Evolutionary conservation across 805 yeast species (phyloP).

Genomic region (Sungouiozyma ichnusensis): DNA sequence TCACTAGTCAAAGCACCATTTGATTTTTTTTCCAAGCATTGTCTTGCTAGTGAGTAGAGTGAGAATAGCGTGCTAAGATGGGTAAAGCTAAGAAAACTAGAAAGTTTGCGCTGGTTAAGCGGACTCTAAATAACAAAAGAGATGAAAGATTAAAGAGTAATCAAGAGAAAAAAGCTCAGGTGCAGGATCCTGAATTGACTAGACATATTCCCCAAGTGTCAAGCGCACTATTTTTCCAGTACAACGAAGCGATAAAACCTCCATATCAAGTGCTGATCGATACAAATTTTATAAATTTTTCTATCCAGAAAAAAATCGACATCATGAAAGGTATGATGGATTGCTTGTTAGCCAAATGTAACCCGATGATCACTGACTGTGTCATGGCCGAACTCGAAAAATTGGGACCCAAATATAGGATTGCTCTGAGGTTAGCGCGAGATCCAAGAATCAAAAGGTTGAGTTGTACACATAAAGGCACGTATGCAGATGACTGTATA

Average conservation of each 20-base stretch:
- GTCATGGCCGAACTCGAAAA: constrained; percentile 97
- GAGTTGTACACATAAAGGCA: constrained; percentile 87
- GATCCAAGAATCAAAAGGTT: constrained; percentile 86
- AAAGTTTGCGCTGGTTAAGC: constrained; percentile 88
- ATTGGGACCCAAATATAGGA: constrained; percentile 87
- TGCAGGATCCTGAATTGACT: constrained; percentile 68
- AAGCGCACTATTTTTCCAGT: constrained; percentile 89
- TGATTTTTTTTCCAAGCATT: too few species aligned
- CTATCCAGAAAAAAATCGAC: constrained; percentile 92
- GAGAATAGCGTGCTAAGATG: constrained; percentile 46
- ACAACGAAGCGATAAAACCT: constrained; percentile 89
- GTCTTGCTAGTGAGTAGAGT: too few species aligned
- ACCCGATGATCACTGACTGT: constrained; percentile 93
- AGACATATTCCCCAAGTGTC: constrained; percentile 85
- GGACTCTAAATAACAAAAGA: constrained; percentile 57
- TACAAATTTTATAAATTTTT: constrained; percentile 93
- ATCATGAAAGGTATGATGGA: constrained; percentile 97
- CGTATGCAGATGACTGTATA: constrained; percentile 96
- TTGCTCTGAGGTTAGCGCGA: constrained; percentile 83
- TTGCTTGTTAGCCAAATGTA: constrained; percentile 84
- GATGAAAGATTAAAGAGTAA: constrained; percentile 47
- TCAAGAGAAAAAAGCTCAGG: constrained; percentile 31
- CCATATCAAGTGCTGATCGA: constrained; percentile 94
- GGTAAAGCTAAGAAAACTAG: constrained; percentile 96
- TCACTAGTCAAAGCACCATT: too few species aligned